A percentile compares a stretch with the other conserved stretches of the same genome.
Evolutionary conservation across 371 early-diverging fungal genomes (phyloP).

Genomic region (Syncephalastrum monosporum): DNA sequence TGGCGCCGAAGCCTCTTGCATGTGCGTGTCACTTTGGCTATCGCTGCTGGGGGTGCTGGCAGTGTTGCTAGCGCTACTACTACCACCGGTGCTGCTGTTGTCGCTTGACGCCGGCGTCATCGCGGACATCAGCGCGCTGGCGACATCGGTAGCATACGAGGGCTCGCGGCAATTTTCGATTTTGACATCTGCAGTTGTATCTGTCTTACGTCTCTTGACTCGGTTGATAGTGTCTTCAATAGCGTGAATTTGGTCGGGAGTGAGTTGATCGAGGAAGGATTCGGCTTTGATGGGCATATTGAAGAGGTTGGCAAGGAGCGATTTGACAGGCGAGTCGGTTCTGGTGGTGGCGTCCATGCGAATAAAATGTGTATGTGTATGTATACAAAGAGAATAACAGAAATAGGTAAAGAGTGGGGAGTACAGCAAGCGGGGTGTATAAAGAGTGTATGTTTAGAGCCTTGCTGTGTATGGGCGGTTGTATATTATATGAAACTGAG

Average conservation of each 20-base stretch:
- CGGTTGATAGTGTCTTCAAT: slow-evolving; percentile 39
- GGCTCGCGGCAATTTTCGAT: not conserved
- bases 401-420: no score
- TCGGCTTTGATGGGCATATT: slow-evolving; percentile 36
- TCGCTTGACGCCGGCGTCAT: slow-evolving; percentile 13
- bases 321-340: no score
- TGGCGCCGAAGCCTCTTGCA: slow-evolving; percentile 51
- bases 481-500: no score
- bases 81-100: slow-evolving; percentile 12
- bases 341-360: no score
- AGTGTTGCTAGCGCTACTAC: not conserved
- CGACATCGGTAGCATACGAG: slow-evolving; percentile 12
- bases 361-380: no score
- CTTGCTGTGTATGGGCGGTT: no score
- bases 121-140: slow-evolving; percentile 13
- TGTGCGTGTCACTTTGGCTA: slow-evolving; percentile 8
- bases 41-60: not conserved
- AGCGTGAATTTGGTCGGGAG: slow-evolving; percentile 32
- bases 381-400: no score
- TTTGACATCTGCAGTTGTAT: slow-evolving; percentile 14
- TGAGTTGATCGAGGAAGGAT: slow-evolving; percentile 26
- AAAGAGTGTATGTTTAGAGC: no score
- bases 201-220: slow-evolving; percentile 36
- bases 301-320: slow-evolving; percentile 5
- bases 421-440: no score